Evolutionary conservation across 169 alveolate genomes (phyloP).

Genomic region (Eimeria praecox): DNA sequence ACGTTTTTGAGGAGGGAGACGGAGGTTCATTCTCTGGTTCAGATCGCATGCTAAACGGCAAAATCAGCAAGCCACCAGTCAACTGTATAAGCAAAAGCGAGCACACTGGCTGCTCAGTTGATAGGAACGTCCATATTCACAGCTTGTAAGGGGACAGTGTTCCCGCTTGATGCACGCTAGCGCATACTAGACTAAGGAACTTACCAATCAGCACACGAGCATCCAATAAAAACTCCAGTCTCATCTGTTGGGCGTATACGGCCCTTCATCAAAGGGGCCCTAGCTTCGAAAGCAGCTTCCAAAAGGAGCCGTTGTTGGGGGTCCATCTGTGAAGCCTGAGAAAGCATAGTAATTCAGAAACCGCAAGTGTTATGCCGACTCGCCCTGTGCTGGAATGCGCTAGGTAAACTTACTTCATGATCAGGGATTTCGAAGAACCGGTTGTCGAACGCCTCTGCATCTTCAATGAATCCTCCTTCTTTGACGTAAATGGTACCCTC

Average conservation of each 20-base stretch:
- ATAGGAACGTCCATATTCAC: too few relatives aligned
- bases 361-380: neutral
- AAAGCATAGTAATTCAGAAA: conserved; percentile 64
- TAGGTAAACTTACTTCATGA: conserved; percentile 78
- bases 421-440: conserved; percentile 85
- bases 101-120: too few relatives aligned
- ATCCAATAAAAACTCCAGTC: conserved; percentile 86
- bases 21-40: neutral
- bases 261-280: conserved; percentile 76
- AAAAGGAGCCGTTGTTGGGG: conserved; percentile 88
- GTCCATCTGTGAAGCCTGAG: conserved; percentile 86
- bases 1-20: neutral
- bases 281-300: conserved; percentile 85
- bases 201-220: conserved; percentile 87
- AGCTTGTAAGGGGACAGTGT: conserved; percentile 1
- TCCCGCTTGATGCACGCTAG: neutral
- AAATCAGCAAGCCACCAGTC: neutral
- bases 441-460: conserved; percentile 84
- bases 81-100: too few relatives aligned
- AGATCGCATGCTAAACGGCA: neutral
- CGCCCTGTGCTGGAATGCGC: neutral
- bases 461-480: conserved; percentile 82
- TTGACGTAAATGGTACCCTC: conserved; percentile 82
- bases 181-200: conserved; percentile 1
- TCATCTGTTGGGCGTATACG: conserved; percentile 55